Base-by-base conservation (phyloP, 2,329 filamentous ascomycete species). In the Aspergillus jensenii region DNA sequence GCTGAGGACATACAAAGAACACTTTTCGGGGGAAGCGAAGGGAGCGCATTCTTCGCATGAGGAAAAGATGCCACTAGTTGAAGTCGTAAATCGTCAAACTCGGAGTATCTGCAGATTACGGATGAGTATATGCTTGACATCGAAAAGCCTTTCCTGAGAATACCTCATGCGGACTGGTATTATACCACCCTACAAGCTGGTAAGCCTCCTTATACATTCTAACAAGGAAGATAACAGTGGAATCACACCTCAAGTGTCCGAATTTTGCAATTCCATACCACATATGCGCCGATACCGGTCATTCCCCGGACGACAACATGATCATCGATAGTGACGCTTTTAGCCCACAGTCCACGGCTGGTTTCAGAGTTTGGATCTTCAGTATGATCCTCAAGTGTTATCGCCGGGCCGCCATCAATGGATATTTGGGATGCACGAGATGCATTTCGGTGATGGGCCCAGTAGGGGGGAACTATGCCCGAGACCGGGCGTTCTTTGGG, bases 241-340 rank as follows among this genome's bases (percentile, higher is more conserved):
- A 9, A 19, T 82, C 86, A 73, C 72, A 93, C 91, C 74, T 87
- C 89, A 51, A 98, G 78, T 3, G 92, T 97, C 73, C 95, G 87
- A 45, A 99, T 90, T 48, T 83, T 86, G 68, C 95, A 92, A 71
- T 91, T 95, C 90, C 91, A 99, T 7, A 96, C 92, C 1, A 97
- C 91, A 77, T 98, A 99, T 2, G 93, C 90, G n/a, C 93, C 93
- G 48, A 87, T 77, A 6, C 83, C 83, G 4, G 81, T 78, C 52
- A 78, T 81, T 8, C 84, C 86, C 60, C 81, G 80, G 31, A 89
- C 81, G 62, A 88, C 79, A 35, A 83, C 81, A 75, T 87, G 82
- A 67, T 87, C 84, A 56, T 86, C 81, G 52, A 89, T 84, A 6
- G 79, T 77, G 41, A 87, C 86, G 56, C 81, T 81, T 52, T 79